phyloP scores from a whole-genome alignment of 352 stramenopile genomes.

The Thalassiosira exigua region DNA sequence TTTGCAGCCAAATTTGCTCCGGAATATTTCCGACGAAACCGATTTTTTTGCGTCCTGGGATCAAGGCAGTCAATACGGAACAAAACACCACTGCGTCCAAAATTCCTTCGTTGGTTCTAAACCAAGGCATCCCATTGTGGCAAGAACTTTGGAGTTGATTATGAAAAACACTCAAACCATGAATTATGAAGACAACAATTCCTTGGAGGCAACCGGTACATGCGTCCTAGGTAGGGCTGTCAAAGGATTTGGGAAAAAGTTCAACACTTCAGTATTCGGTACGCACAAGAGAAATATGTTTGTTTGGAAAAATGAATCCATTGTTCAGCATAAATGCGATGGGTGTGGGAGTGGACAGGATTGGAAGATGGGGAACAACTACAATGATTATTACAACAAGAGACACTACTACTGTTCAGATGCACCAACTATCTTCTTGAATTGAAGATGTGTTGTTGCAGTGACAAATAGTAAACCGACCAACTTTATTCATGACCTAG shows the following conservation, averaged over 20 bases:
- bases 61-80: not conserved
- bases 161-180: slow-evolving; percentile 5
- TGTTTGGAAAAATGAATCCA: slow-evolving; percentile 13
- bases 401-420: not conserved
- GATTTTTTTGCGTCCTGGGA: slow-evolving; percentile 21
- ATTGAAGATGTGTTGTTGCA: not conserved
- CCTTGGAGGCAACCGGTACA: not conserved
- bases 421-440: not conserved
- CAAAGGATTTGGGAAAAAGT: not conserved
- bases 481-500: not conserved
- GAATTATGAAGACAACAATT: not conserved
- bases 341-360: slow-evolving; percentile 25
- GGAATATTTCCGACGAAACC: slow-evolving; percentile 16
- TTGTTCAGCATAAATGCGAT: slow-evolving; percentile 37
- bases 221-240: not conserved
- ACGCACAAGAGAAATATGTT: not conserved
- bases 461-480: not conserved
- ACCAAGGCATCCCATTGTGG: slow-evolving; percentile 20
- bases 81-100: slow-evolving; percentile 10
- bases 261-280: not conserved
- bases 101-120: slow-evolving; percentile 40
- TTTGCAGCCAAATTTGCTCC: slow-evolving; percentile 18
- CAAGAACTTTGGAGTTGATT: not conserved
- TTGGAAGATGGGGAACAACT: slow-evolving; percentile 47
- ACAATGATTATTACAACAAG: slow-evolving; percentile 25